Percentiles rank a stretch among this genome's conserved stretches.
These are phyloP conservation scores for Nissolia schottii DNA, from an alignment of 306 rosid genomes.

Conservation along the genomic window DNA sequence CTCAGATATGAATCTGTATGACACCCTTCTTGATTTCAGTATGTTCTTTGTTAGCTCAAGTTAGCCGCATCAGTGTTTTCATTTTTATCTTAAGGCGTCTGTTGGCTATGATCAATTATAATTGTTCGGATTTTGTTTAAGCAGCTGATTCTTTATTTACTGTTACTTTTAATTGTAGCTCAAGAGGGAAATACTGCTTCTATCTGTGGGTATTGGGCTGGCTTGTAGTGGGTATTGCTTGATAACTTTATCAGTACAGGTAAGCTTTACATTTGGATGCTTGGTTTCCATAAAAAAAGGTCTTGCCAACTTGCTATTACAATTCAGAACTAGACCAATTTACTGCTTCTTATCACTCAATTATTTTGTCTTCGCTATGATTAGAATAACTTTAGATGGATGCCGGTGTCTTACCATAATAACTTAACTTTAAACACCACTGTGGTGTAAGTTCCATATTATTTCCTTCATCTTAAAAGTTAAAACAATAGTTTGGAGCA, in stretches of 20 bases:
- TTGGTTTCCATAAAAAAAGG: not conserved
- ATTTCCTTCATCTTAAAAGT: not conserved
- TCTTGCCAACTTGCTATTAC: too few species aligned
- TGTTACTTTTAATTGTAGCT: slow-evolving; percentile 44
- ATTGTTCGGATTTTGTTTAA: slow-evolving; percentile 6
- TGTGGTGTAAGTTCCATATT: slow-evolving; percentile 6
- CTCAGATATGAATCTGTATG: slow-evolving; percentile 92
- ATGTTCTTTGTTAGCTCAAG: slow-evolving; percentile 38
- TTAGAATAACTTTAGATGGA: not conserved
- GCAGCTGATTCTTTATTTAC: slow-evolving; percentile 21
- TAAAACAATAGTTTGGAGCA: not conserved
- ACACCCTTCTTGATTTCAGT: slow-evolving; percentile 43
- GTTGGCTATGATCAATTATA: slow-evolving; percentile 3
- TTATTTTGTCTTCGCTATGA: slow-evolving; percentile 7
- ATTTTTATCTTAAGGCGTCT: not conserved
- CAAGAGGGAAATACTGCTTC: slow-evolving; percentile 77
- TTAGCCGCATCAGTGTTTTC: not conserved
- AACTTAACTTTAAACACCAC: not conserved
- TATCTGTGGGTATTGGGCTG: slow-evolving; percentile 76
- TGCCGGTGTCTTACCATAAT: not conserved
- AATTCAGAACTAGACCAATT: slow-evolving; percentile 2
- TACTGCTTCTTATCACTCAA: not conserved
- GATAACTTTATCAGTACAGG: slow-evolving; percentile 74
- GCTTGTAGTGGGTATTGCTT: slow-evolving; percentile 80
- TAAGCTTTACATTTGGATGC: slow-evolving; percentile 25